A percentile compares a stretch with the other conserved stretches of the same genome.
Evolutionary conservation across 345 rosid species (phyloP).

Genomic region (Eucalyptus pauciflora): DNA sequence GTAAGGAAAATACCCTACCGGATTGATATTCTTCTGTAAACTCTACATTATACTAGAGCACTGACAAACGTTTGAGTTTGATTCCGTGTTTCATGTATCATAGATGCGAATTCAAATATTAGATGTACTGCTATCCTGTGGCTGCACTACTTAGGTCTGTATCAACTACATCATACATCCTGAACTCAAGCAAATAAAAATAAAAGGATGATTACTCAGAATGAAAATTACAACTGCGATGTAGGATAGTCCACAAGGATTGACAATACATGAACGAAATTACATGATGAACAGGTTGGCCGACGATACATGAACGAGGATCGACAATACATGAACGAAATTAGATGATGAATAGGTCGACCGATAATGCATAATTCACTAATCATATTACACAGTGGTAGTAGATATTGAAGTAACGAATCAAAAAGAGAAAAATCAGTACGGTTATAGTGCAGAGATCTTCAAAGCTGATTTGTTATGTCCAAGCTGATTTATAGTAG

Average conservation of each 20-base stretch:
- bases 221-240: neutral
- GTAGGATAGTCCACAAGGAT: neutral
- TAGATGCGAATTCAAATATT: neutral
- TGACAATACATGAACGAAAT: neutral
- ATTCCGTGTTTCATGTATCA: neutral
- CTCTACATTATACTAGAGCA: neutral
- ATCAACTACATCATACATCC: neutral
- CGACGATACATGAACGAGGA: neutral
- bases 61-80: neutral
- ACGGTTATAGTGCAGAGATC: no score
- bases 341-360: neutral
- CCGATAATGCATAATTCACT: neutral
- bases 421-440: no score
- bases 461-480: no score
- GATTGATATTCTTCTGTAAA: neutral
- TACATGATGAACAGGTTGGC: neutral
- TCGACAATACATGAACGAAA: neutral
- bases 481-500: no score
- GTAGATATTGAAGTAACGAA: neutral
- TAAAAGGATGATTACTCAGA: neutral
- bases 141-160: neutral
- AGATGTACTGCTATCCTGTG: neutral
- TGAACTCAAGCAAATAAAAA: neutral
- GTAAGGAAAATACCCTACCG: neutral
- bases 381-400: neutral